Evolutionary conservation across 139 green algal species (phyloP), one percentile per base, ranked within the genome.

Genomic region (Coelastrella sp.): DNA sequence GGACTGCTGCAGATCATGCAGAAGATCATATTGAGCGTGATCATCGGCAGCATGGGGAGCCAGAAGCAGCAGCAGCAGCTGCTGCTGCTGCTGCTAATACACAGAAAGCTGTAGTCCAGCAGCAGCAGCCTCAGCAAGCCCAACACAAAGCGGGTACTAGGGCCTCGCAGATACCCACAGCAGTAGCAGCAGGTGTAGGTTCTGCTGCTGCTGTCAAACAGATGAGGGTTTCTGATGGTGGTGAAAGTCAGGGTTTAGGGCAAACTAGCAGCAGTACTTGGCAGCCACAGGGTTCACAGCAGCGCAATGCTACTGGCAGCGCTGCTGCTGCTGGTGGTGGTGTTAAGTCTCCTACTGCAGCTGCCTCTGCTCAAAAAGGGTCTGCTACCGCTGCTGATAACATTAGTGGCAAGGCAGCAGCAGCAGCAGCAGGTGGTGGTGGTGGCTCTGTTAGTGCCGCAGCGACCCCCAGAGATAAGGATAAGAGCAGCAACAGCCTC

Each of bases 181-280:
- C 51, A 71, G 75, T 51, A 71, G 53, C 35, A 82, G 50, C 75
- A 53, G 50, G 9, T 50, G 32, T 1, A 0, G 68, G n/a, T 69
- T 27, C 7, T 40, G 51, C 50, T 38, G 74, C 48, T 34, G 45
- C 80, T 21, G 66, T 9, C 40, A 64, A 27, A 64, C 19, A 2
- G 27, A 7, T 64, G 19, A 64, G 53, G 53, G 15, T 53, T 15
- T 57, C 68, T 38, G 40, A 77, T 53, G 68, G 38, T 34, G 38
- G 68, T 0, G 41, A 60, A 38, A 63, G 71, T 25, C 71, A 79
- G 41, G 71, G 71, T n/a, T 25, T 57, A 3, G 71, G 71, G 11
- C 71, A 79, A 41, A 79, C 71, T 6, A 50, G 71, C 41, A 79
- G 71, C 43, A 79, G 71, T 50, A 79, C 48, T 7, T 53, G 71